These are phyloP conservation scores for Dunaliella primolecta DNA, from an alignment of 139 green algal species.

Conservation along the genomic window DNA sequence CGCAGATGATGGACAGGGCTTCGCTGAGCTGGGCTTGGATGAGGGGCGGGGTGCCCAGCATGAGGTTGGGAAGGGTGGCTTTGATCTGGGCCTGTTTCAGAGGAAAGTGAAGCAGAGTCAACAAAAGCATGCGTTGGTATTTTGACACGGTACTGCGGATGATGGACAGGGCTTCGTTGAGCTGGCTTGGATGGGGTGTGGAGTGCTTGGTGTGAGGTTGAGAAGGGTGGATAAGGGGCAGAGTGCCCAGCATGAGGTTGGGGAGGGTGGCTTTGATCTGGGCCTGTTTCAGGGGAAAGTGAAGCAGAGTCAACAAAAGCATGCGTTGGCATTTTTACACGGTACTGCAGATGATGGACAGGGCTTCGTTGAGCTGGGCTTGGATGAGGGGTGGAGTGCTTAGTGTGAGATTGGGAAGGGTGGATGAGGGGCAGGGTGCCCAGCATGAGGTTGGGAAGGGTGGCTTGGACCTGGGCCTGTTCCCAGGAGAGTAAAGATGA, in stretches of 20 bases:
- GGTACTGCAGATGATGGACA: conserved; percentile 91
- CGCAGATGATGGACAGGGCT: conserved; percentile 87
- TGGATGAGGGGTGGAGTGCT: too few species aligned
- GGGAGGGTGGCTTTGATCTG: conserved; percentile 86
- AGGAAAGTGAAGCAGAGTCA: too few species aligned
- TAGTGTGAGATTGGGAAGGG: too few species aligned
- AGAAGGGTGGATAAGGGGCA: conserved; percentile 60
- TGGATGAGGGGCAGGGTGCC: conserved; percentile 62
- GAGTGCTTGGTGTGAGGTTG: too few species aligned
- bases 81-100: conserved; percentile 82
- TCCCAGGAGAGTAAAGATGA: too few species aligned
- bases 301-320: too few species aligned
- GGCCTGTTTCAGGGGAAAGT: conserved; percentile 50
- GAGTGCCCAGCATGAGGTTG: conserved; percentile 85
- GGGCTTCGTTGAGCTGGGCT: conserved; percentile 84
- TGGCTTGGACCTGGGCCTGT: conserved; percentile 83
- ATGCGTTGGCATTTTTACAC: too few species aligned
- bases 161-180: conserved; percentile 91
- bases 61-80: conserved; percentile 76
- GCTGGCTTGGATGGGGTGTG: too few species aligned
- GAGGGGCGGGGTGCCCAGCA: conserved; percentile 76
- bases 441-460: conserved; percentile 91
- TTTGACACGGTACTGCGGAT: too few species aligned
- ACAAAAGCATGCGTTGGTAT: too few species aligned
- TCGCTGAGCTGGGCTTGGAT: conserved; percentile 84